Percentiles rank a stretch among this genome's conserved stretches.
phyloP scores from a whole-genome alignment of 2,329 filamentous ascomycete genomes.

The Cladosporium sphaerospermum region DNA sequence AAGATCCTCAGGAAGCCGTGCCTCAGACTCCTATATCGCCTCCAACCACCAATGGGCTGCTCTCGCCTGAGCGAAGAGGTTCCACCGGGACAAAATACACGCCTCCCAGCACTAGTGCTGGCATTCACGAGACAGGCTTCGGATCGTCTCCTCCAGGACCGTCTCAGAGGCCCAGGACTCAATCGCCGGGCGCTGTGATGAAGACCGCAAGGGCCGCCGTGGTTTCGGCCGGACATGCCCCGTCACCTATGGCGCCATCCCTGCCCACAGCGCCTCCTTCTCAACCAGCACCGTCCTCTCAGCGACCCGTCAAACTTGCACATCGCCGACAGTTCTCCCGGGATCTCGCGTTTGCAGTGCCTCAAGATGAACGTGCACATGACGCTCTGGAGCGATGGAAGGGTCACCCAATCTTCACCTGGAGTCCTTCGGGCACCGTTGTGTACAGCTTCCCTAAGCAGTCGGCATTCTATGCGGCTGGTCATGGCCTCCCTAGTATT shows the following conservation, averaged over 20 bases:
- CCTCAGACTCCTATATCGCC: conserved; percentile 31
- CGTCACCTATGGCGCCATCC: conserved; percentile 6
- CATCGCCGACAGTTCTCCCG: conserved; percentile 41
- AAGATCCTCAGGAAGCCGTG: conserved; percentile 23
- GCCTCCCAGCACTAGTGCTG: conserved; percentile 36
- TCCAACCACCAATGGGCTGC: conserved; percentile 25
- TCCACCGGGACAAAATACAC: conserved; percentile 29
- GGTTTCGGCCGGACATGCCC: conserved; percentile 8
- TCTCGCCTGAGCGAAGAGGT: conserved; percentile 18
- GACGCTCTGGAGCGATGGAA: conserved; percentile 88
- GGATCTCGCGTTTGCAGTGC: conserved; percentile 50
- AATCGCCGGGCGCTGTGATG: conserved; percentile 52
- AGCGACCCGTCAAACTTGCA: conserved; percentile 6
- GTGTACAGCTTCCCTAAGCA: conserved; percentile 84
- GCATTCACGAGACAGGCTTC: not conserved
- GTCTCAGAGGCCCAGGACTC: conserved; percentile 40
- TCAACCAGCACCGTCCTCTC: conserved; percentile 1
- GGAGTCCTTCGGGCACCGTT: conserved; percentile 79
- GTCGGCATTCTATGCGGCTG: conserved; percentile 76
- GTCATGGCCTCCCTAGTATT: conserved; percentile 66
- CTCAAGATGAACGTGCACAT: conserved; percentile 50
- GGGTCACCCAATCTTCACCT: conserved; percentile 77
- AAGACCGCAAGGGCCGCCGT: conserved; percentile 35
- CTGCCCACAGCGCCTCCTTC: conserved; percentile 21
- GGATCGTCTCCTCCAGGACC: conserved; percentile 30